Percentiles rank a stretch among this genome's conserved stretches.
These are phyloP conservation scores for Fomitopsis betulina DNA, from an alignment of 1,284 basidiomycete species.

Conservation along the genomic window DNA sequence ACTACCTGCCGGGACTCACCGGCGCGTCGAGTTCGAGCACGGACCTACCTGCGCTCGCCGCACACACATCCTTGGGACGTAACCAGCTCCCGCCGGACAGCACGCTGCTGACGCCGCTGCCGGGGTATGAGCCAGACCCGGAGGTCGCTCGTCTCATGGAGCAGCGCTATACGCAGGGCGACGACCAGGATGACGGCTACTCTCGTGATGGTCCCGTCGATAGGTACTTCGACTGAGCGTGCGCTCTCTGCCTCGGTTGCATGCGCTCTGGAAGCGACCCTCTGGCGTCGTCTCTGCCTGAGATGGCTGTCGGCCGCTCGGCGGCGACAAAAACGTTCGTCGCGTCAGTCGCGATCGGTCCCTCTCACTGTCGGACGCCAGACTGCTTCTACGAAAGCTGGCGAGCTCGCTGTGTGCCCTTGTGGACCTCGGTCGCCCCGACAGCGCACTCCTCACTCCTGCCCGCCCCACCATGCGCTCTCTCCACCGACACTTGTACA, in stretches of 20 bases:
- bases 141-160: slow-evolving; percentile 12
- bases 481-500: slow-evolving; percentile 4
- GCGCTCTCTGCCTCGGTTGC: neutral
- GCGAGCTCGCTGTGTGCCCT: neutral
- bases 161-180: neutral
- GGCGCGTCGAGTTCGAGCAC: slow-evolving; percentile 2
- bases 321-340: neutral
- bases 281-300: neutral
- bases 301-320: neutral
- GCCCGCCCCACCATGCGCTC: neutral
- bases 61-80: slow-evolving; percentile 25
- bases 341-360: neutral
- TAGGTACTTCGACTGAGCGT: slow-evolving; percentile 4
- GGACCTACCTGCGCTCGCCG: slow-evolving; percentile 15
- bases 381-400: neutral
- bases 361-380: neutral
- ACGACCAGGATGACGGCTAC: neutral
- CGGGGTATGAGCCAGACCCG: slow-evolving; percentile 33
- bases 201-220: neutral
- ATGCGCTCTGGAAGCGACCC: neutral
- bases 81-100: slow-evolving; percentile 41
- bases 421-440: neutral
- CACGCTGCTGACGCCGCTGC: slow-evolving; percentile 46
- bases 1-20: slow-evolving; percentile 9
- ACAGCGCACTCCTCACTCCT: neutral